Conservation (phyloP, 345 rosid species). For the Ceriops tagal region DNA sequence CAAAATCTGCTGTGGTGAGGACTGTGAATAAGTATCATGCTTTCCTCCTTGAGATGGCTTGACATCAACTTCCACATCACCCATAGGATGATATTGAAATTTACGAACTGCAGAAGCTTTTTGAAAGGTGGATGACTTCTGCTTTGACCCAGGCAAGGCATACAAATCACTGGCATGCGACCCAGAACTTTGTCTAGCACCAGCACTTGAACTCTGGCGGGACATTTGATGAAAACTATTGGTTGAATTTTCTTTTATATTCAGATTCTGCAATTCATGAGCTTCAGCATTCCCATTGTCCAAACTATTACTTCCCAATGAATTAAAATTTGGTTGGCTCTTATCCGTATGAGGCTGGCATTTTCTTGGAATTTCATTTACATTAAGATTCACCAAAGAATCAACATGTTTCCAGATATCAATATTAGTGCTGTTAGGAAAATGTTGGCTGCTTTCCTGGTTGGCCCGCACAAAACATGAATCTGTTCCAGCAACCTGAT, state of each 20-base stretch:
- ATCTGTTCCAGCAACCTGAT: conserved; percentile 30
- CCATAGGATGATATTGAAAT: conserved; percentile 97
- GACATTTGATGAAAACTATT: conserved; percentile 36
- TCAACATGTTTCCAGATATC: conserved; percentile 48
- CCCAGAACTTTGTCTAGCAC: conserved; percentile 41
- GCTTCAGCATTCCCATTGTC: conserved; percentile 31
- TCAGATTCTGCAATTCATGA: conserved; percentile 28
- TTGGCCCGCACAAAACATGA: conserved; percentile 29
- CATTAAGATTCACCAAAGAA: conserved; percentile 33
- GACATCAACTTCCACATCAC: conserved; percentile 54
- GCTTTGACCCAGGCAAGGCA: conserved; percentile 43
- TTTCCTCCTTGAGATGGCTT: conserved; percentile 44
- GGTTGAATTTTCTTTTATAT: conserved; percentile 34
- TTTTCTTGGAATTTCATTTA: conserved; percentile 25
- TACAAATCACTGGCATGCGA: conserved; percentile 42
- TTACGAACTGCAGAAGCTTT: conserved; percentile 51
- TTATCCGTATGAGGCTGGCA: conserved; percentile 30
- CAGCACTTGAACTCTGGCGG: conserved; percentile 27
- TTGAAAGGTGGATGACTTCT: conserved; percentile 40
- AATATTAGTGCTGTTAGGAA: conserved; percentile 27
- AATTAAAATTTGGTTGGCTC: conserved; percentile 45
- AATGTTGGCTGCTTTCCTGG: conserved; percentile 38
- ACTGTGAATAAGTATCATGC: conserved; percentile 29
- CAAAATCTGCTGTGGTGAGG: conserved; percentile 31
- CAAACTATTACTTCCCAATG: conserved; percentile 41